Evolutionary conservation across 2,329 filamentous ascomycete genomes (phyloP).

Genomic region (Cladosporium sphaerospermum): DNA sequence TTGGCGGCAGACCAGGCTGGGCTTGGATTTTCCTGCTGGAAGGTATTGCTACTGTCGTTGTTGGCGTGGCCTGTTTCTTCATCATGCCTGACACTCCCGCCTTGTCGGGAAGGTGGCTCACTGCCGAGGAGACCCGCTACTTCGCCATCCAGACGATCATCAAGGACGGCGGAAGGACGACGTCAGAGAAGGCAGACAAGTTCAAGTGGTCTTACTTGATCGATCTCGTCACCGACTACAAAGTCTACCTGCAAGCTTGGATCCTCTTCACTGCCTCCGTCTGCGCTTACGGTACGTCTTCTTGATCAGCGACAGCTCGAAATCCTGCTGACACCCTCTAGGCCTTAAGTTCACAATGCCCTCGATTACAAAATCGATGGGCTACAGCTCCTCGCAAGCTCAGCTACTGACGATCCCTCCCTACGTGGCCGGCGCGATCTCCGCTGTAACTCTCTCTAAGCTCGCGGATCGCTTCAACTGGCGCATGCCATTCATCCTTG

Average conservation of each 20-base stretch:
- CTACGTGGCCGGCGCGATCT: constrained; percentile 28
- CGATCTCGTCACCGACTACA: constrained; percentile 20
- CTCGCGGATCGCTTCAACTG: constrained; percentile 52
- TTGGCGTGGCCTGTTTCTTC: constrained; percentile 48
- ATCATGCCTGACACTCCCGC: constrained; percentile 47
- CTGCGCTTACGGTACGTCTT: constrained; percentile 23
- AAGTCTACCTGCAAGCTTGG: constrained; percentile 20
- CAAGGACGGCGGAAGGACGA: constrained; percentile 15
- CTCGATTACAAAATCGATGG: constrained; percentile 52
- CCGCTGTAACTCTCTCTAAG: constrained; percentile 37
- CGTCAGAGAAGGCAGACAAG: constrained; percentile 17
- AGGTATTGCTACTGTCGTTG: constrained; percentile 46
- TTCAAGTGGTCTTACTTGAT: constrained; percentile 22
- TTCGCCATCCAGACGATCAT: constrained; percentile 17
- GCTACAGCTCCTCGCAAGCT: constrained; percentile 16
- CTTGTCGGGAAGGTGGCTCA: constrained; percentile 26
- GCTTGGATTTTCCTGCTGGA: constrained; percentile 54
- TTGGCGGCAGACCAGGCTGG: constrained; percentile 38
- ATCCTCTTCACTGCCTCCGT: constrained; percentile 19
- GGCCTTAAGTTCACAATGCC: constrained; percentile 37
- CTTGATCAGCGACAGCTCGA: background rate
- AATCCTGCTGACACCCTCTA: background rate
- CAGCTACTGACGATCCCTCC: constrained; percentile 26
- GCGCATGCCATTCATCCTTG: constrained; percentile 54
- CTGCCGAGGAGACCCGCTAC: constrained; percentile 16